Evolutionary conservation across 75 land plant genomes (phyloP).

Genomic region (Cunninghamia lanceolata): DNA sequence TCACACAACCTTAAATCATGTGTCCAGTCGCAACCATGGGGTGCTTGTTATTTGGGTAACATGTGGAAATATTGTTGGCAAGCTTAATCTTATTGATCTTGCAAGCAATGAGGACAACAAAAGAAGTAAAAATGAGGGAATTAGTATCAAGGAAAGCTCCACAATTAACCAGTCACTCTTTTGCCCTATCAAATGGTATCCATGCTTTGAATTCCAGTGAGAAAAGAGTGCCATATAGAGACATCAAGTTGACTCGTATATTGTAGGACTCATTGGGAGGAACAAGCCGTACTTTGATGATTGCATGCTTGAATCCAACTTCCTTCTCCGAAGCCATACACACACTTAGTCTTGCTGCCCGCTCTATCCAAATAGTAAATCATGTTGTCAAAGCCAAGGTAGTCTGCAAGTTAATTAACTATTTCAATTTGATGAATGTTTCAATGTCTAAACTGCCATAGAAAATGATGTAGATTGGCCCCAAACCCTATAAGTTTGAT

Average conservation of each 20-base stretch:
- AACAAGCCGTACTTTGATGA: constrained; percentile 57
- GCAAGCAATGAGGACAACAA: no score
- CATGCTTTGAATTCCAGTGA: constrained; percentile 32
- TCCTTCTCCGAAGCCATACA: constrained; percentile 76
- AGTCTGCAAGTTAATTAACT: no score
- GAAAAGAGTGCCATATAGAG: constrained; percentile 80
- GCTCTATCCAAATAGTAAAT: no score
- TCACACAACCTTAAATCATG: constrained; percentile 27
- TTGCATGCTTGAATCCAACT: constrained; percentile 83
- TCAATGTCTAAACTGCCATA: no score
- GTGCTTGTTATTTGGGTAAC: no score
- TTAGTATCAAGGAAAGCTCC: constrained; percentile 23
- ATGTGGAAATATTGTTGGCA: no score
- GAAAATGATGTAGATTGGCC: no score
- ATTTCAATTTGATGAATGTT: no score
- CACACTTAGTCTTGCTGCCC: constrained; percentile 83
- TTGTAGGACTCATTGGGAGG: constrained; percentile 95
- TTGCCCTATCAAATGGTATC: constrained; percentile 33
- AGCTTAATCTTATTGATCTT: no score
- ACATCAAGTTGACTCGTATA: constrained; percentile 89
- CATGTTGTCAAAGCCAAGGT: no score
- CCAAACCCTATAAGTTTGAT: no score
- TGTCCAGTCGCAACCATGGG: constrained; percentile 30
- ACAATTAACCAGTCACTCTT: constrained; percentile 32
- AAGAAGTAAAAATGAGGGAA: no score